phyloP scores from a whole-genome alignment of 345 rosid genomes.

The Nasturtium officinale region DNA sequence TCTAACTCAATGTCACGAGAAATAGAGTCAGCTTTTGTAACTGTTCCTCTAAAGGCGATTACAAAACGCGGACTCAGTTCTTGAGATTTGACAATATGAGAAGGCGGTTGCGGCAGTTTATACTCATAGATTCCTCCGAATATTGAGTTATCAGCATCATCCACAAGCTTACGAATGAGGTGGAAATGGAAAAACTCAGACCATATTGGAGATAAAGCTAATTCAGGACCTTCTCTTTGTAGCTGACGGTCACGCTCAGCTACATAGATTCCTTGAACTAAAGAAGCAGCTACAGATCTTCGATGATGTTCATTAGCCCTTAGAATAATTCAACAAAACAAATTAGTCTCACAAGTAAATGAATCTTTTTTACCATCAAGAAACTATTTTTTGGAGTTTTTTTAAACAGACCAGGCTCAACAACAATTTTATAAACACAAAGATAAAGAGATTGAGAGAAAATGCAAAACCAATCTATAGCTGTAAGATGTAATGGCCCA shows the following conservation, averaged over 20 bases:
- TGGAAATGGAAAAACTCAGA: constrained; percentile 78
- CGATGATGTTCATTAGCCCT: constrained; percentile 73
- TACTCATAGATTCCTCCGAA: constrained; percentile 85
- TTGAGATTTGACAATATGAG: constrained; percentile 23
- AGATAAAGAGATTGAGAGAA: not conserved
- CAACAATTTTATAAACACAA: not conserved
- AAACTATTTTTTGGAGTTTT: not conserved
- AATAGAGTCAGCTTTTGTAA: constrained; percentile 67
- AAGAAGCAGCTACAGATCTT: constrained; percentile 74
- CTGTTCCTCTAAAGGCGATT: constrained; percentile 80
- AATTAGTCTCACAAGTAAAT: not conserved
- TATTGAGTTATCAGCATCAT: constrained; percentile 69
- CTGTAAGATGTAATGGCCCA: constrained; percentile 70
- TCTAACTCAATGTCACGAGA: constrained; percentile 71
- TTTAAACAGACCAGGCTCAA: not conserved
- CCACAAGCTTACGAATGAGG: constrained; percentile 61
- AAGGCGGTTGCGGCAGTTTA: constrained; percentile 48
- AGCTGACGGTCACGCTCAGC: constrained; percentile 88
- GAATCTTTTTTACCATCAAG: not conserved
- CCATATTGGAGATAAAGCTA: constrained; percentile 78
- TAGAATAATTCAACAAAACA: constrained; percentile 17
- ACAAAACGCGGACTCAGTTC: constrained; percentile 61
- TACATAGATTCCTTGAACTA: constrained; percentile 80
- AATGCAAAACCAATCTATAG: constrained; percentile 63
- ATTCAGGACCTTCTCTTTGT: constrained; percentile 56